phyloP scores from a whole-genome alignment of 345 rosid genomes.

The Draba incana region DNA sequence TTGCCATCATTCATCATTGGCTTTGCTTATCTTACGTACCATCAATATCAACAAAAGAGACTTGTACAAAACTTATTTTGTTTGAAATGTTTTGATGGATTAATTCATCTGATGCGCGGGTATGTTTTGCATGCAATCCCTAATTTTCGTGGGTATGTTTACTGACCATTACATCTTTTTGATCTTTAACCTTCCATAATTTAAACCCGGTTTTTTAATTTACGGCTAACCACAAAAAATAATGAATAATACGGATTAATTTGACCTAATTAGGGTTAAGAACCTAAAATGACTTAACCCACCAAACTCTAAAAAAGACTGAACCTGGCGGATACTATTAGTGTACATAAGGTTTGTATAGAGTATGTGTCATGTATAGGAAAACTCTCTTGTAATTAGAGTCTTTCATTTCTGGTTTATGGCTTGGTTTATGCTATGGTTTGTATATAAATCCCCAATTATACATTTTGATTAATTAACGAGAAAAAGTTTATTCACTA shows the following conservation, averaged over 20 bases:
- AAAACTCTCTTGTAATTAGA: no score
- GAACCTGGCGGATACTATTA: no score
- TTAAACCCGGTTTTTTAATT: not conserved
- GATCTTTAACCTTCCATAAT: no score
- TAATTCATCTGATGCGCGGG: not conserved
- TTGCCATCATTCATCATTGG: slow-evolving; percentile 26
- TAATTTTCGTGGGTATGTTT: not conserved
- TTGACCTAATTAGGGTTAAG: not conserved
- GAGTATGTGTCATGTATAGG: no score
- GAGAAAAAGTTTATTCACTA: no score
- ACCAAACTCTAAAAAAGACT: not conserved
- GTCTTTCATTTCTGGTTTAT: no score
- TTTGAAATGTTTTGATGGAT: not conserved
- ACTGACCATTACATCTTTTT: not conserved
- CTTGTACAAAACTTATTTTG: not conserved
- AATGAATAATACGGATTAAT: not conserved
- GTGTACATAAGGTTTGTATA: no score
- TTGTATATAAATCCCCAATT: no score
- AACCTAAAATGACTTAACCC: not conserved
- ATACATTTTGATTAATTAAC: no score
- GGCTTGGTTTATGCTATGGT: no score
- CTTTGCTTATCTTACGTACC: not conserved
- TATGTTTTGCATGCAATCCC: no score
- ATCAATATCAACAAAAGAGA: slow-evolving; percentile 30
- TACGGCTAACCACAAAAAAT: not conserved